Base-by-base conservation (phyloP, 352 stramenopile species). In the Phytophthora litchii region DNA sequence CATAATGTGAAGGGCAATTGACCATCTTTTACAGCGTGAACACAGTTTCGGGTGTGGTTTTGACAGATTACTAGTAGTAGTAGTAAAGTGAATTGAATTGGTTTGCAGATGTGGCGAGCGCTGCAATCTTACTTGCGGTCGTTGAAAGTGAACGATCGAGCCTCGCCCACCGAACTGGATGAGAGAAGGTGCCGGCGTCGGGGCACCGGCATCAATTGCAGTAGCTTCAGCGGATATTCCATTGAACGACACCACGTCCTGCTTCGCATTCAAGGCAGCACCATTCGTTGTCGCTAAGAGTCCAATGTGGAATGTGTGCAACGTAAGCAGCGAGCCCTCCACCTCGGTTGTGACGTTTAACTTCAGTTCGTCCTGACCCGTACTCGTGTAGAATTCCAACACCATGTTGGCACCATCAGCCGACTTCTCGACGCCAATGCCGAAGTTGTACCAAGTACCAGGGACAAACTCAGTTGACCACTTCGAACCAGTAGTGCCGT, bases 401-500 rank as follows among this genome's bases (percentile, higher is more conserved):
- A 49, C 37, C 27, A 54, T 64, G 46, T 53, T 58, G 27, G 50
- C 54, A 12, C 37, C 64, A 43, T 70, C 38, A 10, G 54, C 54
- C 23, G 56, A 61, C 40, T 71, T 72, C 56, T 60, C 70, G 14
- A 86, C 52, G 0, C 60, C 71, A 41, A 86, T 70, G 4, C 68
- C 73, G 38, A 83, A 83, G 51, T 83, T 86, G 71, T 82, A 83
- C 76, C 76, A 86, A 21, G 73, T 86, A 12, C 64, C 67, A 13
- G 57, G 48, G 31, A 64, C 47, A 36, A 86, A 83, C 31, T 70
- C 61, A 13, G 64, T 72, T 21, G 68, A 50, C 76, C 76, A 86
- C 60, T 73, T 67, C 20, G 51, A 19, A 16, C 74, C 71, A 11
- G 43, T 45, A 13, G 67, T 62, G 14, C 70, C 70, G 29, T 67